Percentiles rank a stretch among this genome's conserved stretches.
phyloP scores from a whole-genome alignment of 2,329 filamentous ascomycete species.

The Microdochium nivale region DNA sequence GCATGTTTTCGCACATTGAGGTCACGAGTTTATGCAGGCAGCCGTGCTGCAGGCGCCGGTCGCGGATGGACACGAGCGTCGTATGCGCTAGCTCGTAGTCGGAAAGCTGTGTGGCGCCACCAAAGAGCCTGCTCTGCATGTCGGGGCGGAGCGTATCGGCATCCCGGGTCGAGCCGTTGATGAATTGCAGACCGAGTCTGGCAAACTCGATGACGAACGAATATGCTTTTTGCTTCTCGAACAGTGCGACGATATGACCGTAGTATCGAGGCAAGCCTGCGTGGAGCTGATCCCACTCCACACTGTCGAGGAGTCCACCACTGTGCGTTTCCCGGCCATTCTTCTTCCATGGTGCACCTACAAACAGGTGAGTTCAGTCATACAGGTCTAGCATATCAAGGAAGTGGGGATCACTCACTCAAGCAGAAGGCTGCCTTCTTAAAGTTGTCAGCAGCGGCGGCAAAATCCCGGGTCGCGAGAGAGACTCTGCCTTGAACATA shows the following conservation, averaged over 20 bases:
- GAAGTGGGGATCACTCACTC: conserved; percentile 44
- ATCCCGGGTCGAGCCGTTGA: conserved; percentile 24
- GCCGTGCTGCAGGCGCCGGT: conserved; percentile 62
- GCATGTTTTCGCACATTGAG: conserved; percentile 59
- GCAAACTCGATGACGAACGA: conserved; percentile 81
- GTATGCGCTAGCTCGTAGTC: conserved; percentile 79
- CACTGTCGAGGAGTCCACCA: conserved; percentile 62
- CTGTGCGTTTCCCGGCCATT: conserved; percentile 30
- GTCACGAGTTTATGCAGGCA: conserved; percentile 63
- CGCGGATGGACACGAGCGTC: conserved; percentile 64
- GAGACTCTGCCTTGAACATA: conserved; percentile 81
- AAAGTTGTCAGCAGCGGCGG: conserved; percentile 67
- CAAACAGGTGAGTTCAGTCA: background rate
- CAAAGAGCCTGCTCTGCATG: conserved; percentile 77
- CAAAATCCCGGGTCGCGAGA: conserved; percentile 65
- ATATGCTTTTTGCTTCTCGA: conserved; percentile 67
- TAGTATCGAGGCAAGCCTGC: conserved; percentile 78
- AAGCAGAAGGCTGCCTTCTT: conserved; percentile 75
- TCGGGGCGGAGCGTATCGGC: conserved; percentile 47
- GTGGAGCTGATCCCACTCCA: conserved; percentile 61
- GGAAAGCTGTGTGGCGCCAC: conserved; percentile 67
- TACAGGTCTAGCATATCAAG: background rate
- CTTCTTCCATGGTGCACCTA: conserved; percentile 35
- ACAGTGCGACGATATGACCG: conserved; percentile 74
- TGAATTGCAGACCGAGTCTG: conserved; percentile 62